A percentile compares a stretch with the other conserved stretches of the same genome.
phyloP scores from a whole-genome alignment of 139 green algal genomes.

The Picochlorum sp. region DNA sequence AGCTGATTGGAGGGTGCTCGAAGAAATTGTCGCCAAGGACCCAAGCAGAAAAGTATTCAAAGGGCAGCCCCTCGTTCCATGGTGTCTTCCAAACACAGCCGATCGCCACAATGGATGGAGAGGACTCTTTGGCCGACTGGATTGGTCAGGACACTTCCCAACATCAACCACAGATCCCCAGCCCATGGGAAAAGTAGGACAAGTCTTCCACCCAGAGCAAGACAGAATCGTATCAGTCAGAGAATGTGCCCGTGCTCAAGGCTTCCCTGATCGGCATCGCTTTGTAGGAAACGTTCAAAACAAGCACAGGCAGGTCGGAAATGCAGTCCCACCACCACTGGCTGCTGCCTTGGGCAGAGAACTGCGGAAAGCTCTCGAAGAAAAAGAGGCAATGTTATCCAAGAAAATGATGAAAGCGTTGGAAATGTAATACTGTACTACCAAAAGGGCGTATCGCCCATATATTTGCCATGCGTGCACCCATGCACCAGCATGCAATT shows the following conservation, averaged over 20 bases:
- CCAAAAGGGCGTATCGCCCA: too few relatives aligned
- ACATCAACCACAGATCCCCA: constrained; percentile 94
- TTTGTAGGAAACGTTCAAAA: constrained; percentile 79
- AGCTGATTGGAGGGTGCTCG: constrained; percentile 87
- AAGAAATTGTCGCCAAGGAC: constrained; percentile 63
- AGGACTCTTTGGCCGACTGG: constrained; percentile 87
- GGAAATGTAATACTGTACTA: neutral
- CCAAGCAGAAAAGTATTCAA: constrained; percentile 58
- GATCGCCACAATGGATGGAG: constrained; percentile 93
- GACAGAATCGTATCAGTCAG: constrained; percentile 91
- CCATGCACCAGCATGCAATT: too few relatives aligned
- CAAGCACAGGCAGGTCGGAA: constrained; percentile 82
- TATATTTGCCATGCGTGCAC: too few relatives aligned
- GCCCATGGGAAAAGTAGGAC: constrained; percentile 95
- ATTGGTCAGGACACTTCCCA: constrained; percentile 91
- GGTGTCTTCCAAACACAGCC: constrained; percentile 94
- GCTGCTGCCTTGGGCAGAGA: constrained; percentile 67
- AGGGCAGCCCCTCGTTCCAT: constrained; percentile 82
- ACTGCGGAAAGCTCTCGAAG: constrained; percentile 53
- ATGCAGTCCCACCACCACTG: constrained; percentile 83
- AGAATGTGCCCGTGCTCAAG: constrained; percentile 89
- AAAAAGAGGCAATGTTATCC: neutral
- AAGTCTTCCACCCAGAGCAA: constrained; percentile 94
- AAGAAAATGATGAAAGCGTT: neutral
- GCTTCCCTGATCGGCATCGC: constrained; percentile 77